Evolutionary conservation across 768 basidiomycete genomes (phyloP), one percentile per base, ranked within the genome.

Genomic region (Hericium coralloides): DNA sequence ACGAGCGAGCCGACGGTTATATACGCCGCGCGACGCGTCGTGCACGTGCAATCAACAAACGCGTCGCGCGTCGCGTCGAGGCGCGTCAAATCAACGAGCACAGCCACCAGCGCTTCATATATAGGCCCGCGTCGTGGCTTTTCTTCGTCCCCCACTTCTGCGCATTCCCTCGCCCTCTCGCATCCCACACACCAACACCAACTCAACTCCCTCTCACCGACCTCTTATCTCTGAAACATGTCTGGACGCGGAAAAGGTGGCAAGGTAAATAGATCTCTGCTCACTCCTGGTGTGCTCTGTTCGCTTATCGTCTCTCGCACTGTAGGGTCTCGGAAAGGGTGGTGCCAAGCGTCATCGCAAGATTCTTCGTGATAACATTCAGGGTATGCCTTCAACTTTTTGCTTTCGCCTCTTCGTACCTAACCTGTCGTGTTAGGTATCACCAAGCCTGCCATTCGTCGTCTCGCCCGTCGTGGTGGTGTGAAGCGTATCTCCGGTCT

Each of bases 181-280:
- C 50, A 45, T n/a, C 41, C 5, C 45, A 36, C 37, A 54, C 49
- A 62, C 53, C 36, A 59, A 50, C 59, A 53, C 53, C 37, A 49
- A 51, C n/a, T n/a, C n/a, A n/a, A n/a, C n/a, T n/a, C n/a, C n/a
- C 23, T 10, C 49, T 43, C 39, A 36, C 39, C n/a, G n/a, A n/a
- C 37, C 57, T 51, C 58, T 36, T 43, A 17, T 49, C 23, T 3
- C 50, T 50, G 54, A 55, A 53, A 63, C 54, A 87, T 87, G 85
- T 85, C 84, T 76, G 85, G 85, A 73, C 85, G 85, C 67, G 85
- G 85, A 68, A 87, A 87, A 74, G 84, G 84, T 74, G 84, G 85
- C 67, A 87, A 87, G 79, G 83, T 84, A 47, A 37, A n/a, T n/a
- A n/a, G n/a, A n/a, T n/a, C n/a, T n/a, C n/a, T n/a, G 72, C 63